phyloP scores from a whole-genome alignment of 2,329 filamentous ascomycete species.

The Tolypocladium amazonense region DNA sequence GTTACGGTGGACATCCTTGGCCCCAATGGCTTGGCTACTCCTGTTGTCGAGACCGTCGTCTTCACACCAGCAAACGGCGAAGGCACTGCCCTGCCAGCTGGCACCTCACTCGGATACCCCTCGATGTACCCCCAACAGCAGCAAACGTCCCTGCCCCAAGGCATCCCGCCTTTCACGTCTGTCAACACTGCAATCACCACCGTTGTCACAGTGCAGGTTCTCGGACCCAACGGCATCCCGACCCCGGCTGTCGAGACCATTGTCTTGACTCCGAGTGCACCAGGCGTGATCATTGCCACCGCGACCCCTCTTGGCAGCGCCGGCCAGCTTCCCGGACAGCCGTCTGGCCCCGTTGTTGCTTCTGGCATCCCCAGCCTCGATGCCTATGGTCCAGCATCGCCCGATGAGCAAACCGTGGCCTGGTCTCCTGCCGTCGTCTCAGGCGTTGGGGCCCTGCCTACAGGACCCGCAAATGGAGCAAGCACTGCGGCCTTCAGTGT shows the following conservation, averaged over 20 bases:
- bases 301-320: conserved; percentile 6
- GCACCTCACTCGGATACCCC: conserved; percentile 8
- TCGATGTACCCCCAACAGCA: conserved; percentile 8
- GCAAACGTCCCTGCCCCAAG: conserved; percentile 10
- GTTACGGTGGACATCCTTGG: conserved; percentile 21
- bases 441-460: conserved; percentile 7
- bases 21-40: conserved; percentile 18
- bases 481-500: conserved; percentile 13
- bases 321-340: conserved; percentile 6
- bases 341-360: conserved; percentile 6
- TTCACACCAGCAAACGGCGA: conserved; percentile 6
- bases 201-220: conserved; percentile 17
- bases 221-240: conserved; percentile 19
- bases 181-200: conserved; percentile 12
- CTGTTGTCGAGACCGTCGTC: conserved; percentile 16
- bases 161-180: conserved; percentile 6
- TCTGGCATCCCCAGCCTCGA: conserved; percentile 12
- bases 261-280: conserved; percentile 13
- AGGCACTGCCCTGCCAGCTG: conserved; percentile 4
- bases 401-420: conserved; percentile 1
- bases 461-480: conserved; percentile 13
- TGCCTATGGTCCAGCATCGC: conserved; percentile 12
- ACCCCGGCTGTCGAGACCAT: conserved; percentile 22
- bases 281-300: conserved; percentile 9
- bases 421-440: conserved; percentile 11